Conservation (phyloP, 2,329 filamentous ascomycete species). For the Rhinocladiella similis region DNA sequence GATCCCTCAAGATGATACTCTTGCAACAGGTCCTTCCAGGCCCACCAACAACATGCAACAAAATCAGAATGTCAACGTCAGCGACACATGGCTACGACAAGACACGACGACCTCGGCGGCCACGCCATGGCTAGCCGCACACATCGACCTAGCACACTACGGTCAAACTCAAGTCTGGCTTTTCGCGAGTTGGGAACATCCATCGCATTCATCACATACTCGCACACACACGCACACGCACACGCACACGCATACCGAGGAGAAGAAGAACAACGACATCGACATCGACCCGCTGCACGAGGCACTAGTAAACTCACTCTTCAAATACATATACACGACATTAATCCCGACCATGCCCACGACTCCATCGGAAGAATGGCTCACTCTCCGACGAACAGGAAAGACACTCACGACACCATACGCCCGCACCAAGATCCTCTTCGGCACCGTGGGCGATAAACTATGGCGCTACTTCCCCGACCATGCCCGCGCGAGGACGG, state of each 20-base stretch:
- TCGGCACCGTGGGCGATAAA: conserved; percentile 40
- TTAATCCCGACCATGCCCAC: conserved; percentile 18
- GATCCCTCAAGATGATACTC: not conserved
- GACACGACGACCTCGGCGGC: not conserved
- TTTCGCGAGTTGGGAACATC: conserved; percentile 42
- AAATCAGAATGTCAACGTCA: not conserved
- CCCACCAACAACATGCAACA: not conserved
- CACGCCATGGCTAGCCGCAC: conserved; percentile 40
- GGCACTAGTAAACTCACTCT: conserved; percentile 17
- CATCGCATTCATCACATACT: not conserved
- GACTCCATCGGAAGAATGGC: conserved; percentile 20
- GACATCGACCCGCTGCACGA: not conserved
- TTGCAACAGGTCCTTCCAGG: no score
- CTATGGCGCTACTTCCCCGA: conserved; percentile 33
- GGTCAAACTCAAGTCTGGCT: conserved; percentile 44
- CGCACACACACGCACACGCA: not conserved
- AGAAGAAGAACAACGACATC: no score
- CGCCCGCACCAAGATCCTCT: conserved; percentile 32
- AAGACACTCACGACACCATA: conserved; percentile 28
- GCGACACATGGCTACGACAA: conserved; percentile 3
- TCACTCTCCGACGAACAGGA: conserved; percentile 18
- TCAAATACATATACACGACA: conserved; percentile 15
- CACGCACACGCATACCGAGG: not conserved
- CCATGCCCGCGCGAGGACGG: conserved; percentile 29
- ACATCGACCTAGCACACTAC: conserved; percentile 40